A percentile compares a stretch with the other conserved stretches of the same genome.
Evolutionary conservation across 148 eudicot genomes (phyloP).

Genomic region (Pouteria glomerata): DNA sequence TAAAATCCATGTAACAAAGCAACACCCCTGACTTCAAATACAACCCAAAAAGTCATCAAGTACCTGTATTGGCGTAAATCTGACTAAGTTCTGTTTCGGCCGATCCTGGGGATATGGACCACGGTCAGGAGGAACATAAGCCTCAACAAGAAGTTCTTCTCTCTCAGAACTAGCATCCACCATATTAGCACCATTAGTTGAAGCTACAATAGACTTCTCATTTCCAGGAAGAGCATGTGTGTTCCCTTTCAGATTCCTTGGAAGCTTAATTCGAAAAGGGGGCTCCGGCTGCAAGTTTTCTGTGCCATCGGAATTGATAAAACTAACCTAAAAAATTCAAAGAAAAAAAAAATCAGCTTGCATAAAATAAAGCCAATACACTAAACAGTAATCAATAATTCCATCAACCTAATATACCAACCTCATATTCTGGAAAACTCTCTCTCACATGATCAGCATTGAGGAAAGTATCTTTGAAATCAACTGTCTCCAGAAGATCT

Average conservation of each 20-base stretch:
- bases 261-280: conserved; percentile 74
- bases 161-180: conserved; percentile 32
- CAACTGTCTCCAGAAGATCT: conserved; percentile 76
- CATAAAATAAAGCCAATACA: background rate
- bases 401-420: conserved; percentile 14
- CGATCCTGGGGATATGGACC: conserved; percentile 99
- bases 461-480: conserved; percentile 92
- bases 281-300: conserved; percentile 60
- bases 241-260: conserved; percentile 57
- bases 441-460: conserved; percentile 79
- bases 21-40: too few relatives aligned
- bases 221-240: conserved; percentile 59
- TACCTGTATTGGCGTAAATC: conserved; percentile 96
- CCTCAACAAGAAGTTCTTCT: conserved; percentile 73
- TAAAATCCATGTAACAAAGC: background rate
- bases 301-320: conserved; percentile 66
- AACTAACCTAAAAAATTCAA: conserved; percentile 56
- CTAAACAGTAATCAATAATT: background rate
- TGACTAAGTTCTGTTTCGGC: conserved; percentile 88
- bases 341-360: background rate
- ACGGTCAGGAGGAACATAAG: conserved; percentile 92
- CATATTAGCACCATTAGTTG: conserved; percentile 18
- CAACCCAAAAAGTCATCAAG: background rate
- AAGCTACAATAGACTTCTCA: conserved; percentile 30
- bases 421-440: conserved; percentile 76